Evolutionary conservation across 2,329 filamentous ascomycete genomes (phyloP).

Genomic region (Ophiostoma piceae): DNA sequence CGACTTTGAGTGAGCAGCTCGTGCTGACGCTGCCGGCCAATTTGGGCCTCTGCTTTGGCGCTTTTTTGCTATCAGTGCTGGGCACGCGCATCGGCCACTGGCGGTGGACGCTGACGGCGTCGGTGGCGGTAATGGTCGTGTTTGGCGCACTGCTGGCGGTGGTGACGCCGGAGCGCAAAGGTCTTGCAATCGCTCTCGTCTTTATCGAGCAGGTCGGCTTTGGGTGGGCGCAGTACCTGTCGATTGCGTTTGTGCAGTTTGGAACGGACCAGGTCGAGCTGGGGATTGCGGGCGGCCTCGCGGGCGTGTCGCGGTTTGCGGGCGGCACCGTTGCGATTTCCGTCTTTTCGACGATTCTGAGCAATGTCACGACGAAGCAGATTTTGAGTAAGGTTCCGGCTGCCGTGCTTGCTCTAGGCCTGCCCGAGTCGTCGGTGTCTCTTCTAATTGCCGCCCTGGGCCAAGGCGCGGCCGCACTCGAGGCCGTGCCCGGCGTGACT

Average conservation of each 20-base stretch:
- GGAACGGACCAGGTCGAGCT: constrained; percentile 46
- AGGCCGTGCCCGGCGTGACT: background rate
- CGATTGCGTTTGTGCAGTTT: constrained; percentile 46
- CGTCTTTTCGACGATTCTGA: constrained; percentile 14
- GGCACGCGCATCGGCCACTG: constrained; percentile 42
- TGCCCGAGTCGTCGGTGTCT: background rate
- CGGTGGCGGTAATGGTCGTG: constrained; percentile 43
- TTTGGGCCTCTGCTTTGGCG: constrained; percentile 42
- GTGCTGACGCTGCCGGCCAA: constrained; percentile 29
- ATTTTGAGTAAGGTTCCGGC: background rate
- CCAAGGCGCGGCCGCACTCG: background rate
- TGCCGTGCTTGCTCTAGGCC: background rate
- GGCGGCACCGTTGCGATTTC: constrained; percentile 40
- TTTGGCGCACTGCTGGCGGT: constrained; percentile 43
- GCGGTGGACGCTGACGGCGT: constrained; percentile 43
- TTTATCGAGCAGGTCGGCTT: constrained; percentile 43
- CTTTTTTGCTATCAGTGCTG: constrained; percentile 38
- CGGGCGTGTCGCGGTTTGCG: constrained; percentile 41
- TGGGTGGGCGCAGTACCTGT: constrained; percentile 44
- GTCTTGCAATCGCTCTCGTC: constrained; percentile 43
- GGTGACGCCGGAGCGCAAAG: constrained; percentile 41
- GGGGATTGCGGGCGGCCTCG: constrained; percentile 41
- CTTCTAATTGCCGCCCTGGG: background rate
- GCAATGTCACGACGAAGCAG: background rate
- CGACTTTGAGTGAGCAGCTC: constrained; percentile 28